These are phyloP conservation scores for Hyphopichia buzzinii DNA, from an alignment of 1,139 yeast species.

Conservation along the genomic window DNA sequence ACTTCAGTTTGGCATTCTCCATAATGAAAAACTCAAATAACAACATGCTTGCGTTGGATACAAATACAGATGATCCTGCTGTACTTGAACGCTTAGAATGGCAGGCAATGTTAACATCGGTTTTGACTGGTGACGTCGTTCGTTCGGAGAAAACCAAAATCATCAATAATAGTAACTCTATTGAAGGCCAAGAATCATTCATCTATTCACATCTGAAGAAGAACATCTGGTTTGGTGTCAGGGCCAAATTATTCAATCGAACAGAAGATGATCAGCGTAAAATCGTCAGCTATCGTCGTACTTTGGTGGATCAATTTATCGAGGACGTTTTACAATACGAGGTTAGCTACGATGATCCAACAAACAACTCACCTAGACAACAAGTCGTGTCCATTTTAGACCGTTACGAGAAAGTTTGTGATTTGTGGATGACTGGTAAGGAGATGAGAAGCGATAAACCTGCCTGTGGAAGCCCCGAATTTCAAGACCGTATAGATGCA, in stretches of 20 bases:
- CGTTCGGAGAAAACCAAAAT: conserved; percentile 86
- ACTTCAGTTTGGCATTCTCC: conserved; percentile 37
- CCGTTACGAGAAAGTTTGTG: conserved; percentile 66
- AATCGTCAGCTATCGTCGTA: conserved; percentile 68
- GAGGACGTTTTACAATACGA: conserved; percentile 70
- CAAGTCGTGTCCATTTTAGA: conserved; percentile 61
- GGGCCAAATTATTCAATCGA: conserved; percentile 81
- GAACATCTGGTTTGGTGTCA: conserved; percentile 75
- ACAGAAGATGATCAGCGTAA: conserved; percentile 77
- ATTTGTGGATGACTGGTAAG: conserved; percentile 74
- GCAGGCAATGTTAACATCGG: conserved; percentile 92
- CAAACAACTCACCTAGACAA: conserved; percentile 29
- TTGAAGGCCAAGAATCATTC: conserved; percentile 47
- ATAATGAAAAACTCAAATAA: conserved; percentile 32
- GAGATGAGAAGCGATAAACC: conserved; percentile 84
- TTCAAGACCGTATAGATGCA: conserved; percentile 68
- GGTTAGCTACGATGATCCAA: conserved; percentile 40
- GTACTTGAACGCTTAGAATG: conserved; percentile 86
- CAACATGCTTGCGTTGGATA: conserved; percentile 24
- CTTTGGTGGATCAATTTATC: conserved; percentile 70
- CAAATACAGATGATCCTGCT: conserved; percentile 55
- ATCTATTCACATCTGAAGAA: conserved; percentile 63
- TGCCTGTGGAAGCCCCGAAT: conserved; percentile 60
- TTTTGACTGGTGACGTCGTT: conserved; percentile 91
- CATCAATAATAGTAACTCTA: conserved; percentile 44